These are phyloP conservation scores for Simmondsia chinensis DNA, from an alignment of 148 eudicot genomes.

Conservation along the genomic window DNA sequence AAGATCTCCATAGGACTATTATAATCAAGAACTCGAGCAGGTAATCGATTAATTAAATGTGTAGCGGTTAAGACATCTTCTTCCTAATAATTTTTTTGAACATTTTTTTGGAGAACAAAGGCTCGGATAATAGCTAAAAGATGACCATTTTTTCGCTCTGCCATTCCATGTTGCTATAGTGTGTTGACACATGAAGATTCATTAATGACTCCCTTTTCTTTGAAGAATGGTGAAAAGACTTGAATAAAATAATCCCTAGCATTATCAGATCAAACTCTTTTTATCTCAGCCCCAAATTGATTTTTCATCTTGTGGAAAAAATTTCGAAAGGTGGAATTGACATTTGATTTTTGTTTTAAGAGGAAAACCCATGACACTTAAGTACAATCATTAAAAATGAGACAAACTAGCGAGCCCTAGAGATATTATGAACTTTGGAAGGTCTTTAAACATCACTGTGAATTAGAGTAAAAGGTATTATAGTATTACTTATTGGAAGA, in stretches of 20 bases:
- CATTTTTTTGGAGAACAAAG: not conserved
- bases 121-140: not conserved
- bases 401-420: constrained; percentile 7
- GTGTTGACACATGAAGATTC: too few relatives aligned
- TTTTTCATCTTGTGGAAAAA: constrained; percentile 1
- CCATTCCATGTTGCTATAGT: not conserved
- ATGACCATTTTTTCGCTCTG: constrained; percentile 1
- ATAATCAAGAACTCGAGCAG: not conserved
- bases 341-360: constrained; percentile 3
- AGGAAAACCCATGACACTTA: not conserved
- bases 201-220: not conserved
- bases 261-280: not conserved
- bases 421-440: not conserved
- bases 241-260: constrained; percentile 3
- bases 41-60: not conserved
- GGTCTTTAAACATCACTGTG: constrained; percentile 14
- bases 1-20: not conserved
- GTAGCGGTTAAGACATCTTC: too few relatives aligned
- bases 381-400: constrained; percentile 6
- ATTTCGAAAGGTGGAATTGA: not conserved
- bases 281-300: constrained; percentile 1
- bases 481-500: not conserved
- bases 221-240: not conserved
- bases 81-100: not conserved
- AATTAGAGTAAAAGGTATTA: not conserved